Base-by-base conservation (phyloP, 1,284 basidiomycete species). In the Cutaneotrichosporon sp. region DNA sequence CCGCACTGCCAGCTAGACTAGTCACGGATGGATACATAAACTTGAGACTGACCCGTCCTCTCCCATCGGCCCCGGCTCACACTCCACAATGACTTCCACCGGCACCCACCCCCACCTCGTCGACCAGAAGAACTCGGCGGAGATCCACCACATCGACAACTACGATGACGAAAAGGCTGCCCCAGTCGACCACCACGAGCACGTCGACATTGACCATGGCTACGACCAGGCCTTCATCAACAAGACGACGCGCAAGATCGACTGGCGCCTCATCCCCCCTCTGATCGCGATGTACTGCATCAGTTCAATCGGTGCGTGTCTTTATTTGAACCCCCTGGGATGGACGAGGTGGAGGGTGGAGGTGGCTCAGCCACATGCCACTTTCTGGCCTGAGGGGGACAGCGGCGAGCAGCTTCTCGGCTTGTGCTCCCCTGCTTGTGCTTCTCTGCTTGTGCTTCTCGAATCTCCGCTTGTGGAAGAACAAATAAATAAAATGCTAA, bases 271-370 rank as follows among this genome's bases (percentile, higher is more conserved):
- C 14, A 60, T 65, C 53, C 63, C 63, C 1, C 43, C 50, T 7
- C 62, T 64, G 10, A 55, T 57, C 34, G 58, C 59, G 22, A 66
- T 66, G 64, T 66, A 66, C 58, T 58, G 54, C 36, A 63, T 62
- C 42, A 63, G 61, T 45, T 54, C 55, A 13, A 60, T 63, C 43
- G 56, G n/a, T n/a, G n/a, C n/a, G n/a, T n/a, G n/a, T n/a, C n/a
- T n/a, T n/a, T n/a, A n/a, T n/a, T n/a, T n/a, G n/a, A n/a, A n/a
- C n/a, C n/a, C n/a, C n/a, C n/a, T n/a, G n/a, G n/a, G n/a, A n/a
- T n/a, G n/a, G n/a, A n/a, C n/a, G n/a, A n/a, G n/a, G n/a, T n/a
- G n/a, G n/a, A n/a, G n/a, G n/a, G n/a, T n/a, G n/a, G n/a, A n/a
- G n/a, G n/a, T n/a, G n/a, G n/a, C n/a, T n/a, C n/a, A n/a, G n/a